A percentile compares a stretch with the other conserved stretches of the same genome.
These are phyloP conservation scores for Alloteropsis angusta DNA, from an alignment of 202 grass and related monocot species.

Conservation along the genomic window DNA sequence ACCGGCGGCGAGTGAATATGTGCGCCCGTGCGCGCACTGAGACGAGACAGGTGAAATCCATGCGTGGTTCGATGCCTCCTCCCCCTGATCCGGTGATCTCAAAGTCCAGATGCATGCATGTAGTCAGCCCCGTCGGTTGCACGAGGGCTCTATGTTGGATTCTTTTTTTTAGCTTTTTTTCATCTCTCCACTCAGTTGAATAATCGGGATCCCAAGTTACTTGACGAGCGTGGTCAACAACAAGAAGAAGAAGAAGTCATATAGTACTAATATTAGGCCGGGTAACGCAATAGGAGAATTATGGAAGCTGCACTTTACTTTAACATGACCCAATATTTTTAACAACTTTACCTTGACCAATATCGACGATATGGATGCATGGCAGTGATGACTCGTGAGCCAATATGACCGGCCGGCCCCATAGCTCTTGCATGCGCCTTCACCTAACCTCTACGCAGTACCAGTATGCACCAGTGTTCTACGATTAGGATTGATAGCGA, in stretches of 20 bases:
- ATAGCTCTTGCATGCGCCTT: not conserved
- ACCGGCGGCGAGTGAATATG: not conserved
- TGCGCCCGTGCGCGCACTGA: not conserved
- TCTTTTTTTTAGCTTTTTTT: not conserved
- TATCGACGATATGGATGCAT: not conserved
- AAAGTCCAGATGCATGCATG: conserved; percentile 20
- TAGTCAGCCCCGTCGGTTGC: not conserved
- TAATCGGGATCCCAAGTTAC: not conserved
- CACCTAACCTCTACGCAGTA: not conserved
- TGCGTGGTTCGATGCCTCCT: not conserved
- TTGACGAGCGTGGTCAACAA: not conserved
- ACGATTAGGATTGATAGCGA: not conserved
- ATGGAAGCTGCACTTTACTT: not conserved
- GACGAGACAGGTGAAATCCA: not conserved
- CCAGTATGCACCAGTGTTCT: not conserved
- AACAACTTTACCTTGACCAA: not conserved
- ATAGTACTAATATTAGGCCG: not conserved
- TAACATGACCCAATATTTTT: not conserved
- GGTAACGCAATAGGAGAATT: not conserved
- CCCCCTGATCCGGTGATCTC: not conserved
- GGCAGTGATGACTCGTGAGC: not conserved
- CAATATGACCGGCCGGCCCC: not conserved
- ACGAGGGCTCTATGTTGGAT: not conserved
- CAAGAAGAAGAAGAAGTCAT: not conserved
- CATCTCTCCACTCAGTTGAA: not conserved